Evolutionary conservation across 129 eudicot species (phyloP), one percentile per base, ranked within the genome.

Genomic region (Flaveria brownii): DNA sequence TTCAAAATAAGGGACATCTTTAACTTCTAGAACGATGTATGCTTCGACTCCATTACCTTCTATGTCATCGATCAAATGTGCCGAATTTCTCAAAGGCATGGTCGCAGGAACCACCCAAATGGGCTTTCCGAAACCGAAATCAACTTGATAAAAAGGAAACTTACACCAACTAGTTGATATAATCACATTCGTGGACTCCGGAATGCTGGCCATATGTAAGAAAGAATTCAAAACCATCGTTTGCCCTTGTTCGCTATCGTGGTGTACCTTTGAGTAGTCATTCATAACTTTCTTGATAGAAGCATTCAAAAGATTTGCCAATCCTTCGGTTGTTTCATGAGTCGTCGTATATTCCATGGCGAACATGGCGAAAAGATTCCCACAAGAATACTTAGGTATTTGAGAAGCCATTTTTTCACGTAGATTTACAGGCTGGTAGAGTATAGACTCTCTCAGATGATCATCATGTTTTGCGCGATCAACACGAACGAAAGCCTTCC

Each of bases 1-100:
- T 52, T 52, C 60, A 52, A 52, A 52, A 16, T n/a, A 52, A 52
- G 60, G 60, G 60, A 52, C 60, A 1, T 52, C 60, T 52, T 52
- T 52, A 52, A 52, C 23, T 52, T 52, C 9, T 4, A 52, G 60
- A 52, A 4, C 1, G 22, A 52, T 12, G n/a, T 52, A 52, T 52
- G 60, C 60, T 52, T 52, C 60, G 1, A 52, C 22, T 52, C 60
- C 60, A 52, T 52, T 52, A 52, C 22, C 23, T 16, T 17, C 1
- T 16, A 8, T 20, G 4, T 52, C 60, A 17, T 52, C 60, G 16
- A 52, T 52, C 9, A 52, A 7, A 52, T 15, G 22, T 15, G 9
- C 22, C 4, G 9, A 9, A 16, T 52, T 6, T 15, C 6, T 52
- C 16, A 47, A 0, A 11, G 54, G 54, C 14, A 52, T 15, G 3